Percentiles rank a stretch among this genome's conserved stretches.
These are phyloP conservation scores for Malus asiatica DNA, from an alignment of 306 rosid genomes.

Conservation along the genomic window DNA sequence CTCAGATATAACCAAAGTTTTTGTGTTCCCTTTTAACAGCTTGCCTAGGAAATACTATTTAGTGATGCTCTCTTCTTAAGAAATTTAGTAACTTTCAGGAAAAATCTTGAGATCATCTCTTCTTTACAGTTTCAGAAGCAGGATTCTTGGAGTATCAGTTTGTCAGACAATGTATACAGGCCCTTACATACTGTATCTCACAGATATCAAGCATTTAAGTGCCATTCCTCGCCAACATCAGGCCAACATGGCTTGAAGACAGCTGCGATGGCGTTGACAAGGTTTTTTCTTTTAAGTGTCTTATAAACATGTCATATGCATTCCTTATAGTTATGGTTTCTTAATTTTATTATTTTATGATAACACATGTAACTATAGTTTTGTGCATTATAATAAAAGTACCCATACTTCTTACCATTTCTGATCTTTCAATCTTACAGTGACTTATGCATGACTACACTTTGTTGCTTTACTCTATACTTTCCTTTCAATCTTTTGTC, in stretches of 20 bases:
- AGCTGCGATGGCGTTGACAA: conserved; percentile 43
- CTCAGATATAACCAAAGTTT: neutral
- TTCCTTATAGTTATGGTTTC: neutral
- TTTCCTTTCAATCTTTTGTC: neutral
- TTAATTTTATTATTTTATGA: neutral
- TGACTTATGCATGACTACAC: neutral
- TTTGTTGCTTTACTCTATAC: neutral
- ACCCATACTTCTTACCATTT: too few relatives aligned
- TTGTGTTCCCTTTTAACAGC: neutral
- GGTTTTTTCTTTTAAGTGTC: conserved; percentile 34
- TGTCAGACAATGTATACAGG: conserved; percentile 30
- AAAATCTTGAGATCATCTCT: conserved; percentile 9
- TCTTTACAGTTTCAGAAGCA: conserved; percentile 45
- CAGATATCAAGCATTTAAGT: conserved; percentile 49
- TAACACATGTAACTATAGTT: neutral
- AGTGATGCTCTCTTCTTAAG: neutral
- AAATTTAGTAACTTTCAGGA: neutral
- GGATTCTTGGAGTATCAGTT: conserved; percentile 31
- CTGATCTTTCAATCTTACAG: too few relatives aligned
- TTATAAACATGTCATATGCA: neutral
- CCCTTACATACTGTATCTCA: conserved; percentile 34
- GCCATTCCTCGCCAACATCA: conserved; percentile 49
- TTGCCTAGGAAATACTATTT: neutral
- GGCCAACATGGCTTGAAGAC: conserved; percentile 40
- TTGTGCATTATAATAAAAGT: neutral